These are phyloP conservation scores for Rosa persica DNA, from an alignment of 306 rosid genomes.

Conservation along the genomic window DNA sequence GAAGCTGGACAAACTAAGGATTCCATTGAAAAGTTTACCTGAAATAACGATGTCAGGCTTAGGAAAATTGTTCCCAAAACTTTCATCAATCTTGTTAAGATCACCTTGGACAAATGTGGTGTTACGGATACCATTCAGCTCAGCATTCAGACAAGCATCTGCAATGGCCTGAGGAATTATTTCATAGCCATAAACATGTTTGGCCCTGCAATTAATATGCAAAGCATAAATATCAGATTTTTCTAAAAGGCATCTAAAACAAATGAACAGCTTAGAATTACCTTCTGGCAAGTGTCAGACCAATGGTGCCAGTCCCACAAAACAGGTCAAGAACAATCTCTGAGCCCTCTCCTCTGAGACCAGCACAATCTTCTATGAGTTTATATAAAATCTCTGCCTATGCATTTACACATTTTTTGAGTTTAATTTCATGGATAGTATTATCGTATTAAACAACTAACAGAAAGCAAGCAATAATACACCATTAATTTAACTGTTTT, in stretches of 20 bases:
- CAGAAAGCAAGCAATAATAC: not conserved
- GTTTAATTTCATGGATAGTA: slow-evolving; percentile 21
- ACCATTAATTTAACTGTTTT: not conserved
- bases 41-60: slow-evolving; percentile 89
- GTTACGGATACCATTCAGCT: slow-evolving; percentile 68
- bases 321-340: slow-evolving; percentile 93
- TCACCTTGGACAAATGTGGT: slow-evolving; percentile 93
- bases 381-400: slow-evolving; percentile 93
- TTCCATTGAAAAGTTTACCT: slow-evolving; percentile 40
- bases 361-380: slow-evolving; percentile 81
- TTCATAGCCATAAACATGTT: slow-evolving; percentile 90
- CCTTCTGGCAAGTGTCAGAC: slow-evolving; percentile 91
- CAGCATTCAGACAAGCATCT: slow-evolving; percentile 81
- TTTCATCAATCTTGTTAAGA: slow-evolving; percentile 87
- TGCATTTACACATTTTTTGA: slow-evolving; percentile 17
- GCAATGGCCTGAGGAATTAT: slow-evolving; percentile 84
- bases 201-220: slow-evolving; percentile 48
- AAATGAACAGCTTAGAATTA: slow-evolving; percentile 25
- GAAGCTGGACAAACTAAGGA: not conserved
- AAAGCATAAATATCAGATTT: slow-evolving; percentile 18
- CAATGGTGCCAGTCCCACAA: slow-evolving; percentile 98
- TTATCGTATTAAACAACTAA: slow-evolving; percentile 22
- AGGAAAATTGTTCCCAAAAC: slow-evolving; percentile 78
- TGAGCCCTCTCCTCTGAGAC: slow-evolving; percentile 78
- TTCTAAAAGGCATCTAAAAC: not conserved